Base-by-base conservation (phyloP, 257 asterid genomes). In the Ocimum tenuiflorum region DNA sequence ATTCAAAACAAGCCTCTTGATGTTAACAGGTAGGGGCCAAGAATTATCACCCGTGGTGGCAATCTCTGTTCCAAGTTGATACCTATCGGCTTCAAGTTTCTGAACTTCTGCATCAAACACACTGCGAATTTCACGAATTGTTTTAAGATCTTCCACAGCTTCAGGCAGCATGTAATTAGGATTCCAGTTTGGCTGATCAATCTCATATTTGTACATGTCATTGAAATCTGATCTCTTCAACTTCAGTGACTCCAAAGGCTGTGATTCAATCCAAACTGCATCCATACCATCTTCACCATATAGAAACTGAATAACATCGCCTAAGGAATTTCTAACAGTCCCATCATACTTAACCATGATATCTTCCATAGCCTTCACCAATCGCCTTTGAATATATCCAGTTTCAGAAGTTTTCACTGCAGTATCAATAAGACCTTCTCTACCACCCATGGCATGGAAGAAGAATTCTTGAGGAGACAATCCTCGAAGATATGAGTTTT, bases 371-470 rank as follows among this genome's bases (percentile, higher is more conserved):
- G 99, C 99, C 81, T 94, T 90, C 75, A 94, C 99, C 64, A 94
- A 69, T 70, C 97, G 89, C 80, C 99, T 82, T 82, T 94, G 99
- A 38, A 94, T 94, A 70, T 94, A 94, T 41, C 99, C 99, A 39
- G 99, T 94, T 82, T 94, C 99, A 29, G 99, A 94, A 43, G 99
- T 94, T 80, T 94, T 94, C 79, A 94, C 99, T 1, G 99, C 99
- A 39, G 99, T 94, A 70, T 94, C 99, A 46, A 94, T 94, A 22
- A 94, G 90, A 83, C 99, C 97, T 82, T 94, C 99, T 75, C 99
- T 86, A 83, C 99, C 99, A 79, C 99, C 99, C 99, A 94, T 94
- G 57, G 99, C 99, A 74, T 94, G 99, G 81, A 94, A 94, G 80
- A 94, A 94, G 82, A 94, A 94, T 74, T 94, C 99, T 69, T 90